phyloP scores from a whole-genome alignment of 306 rosid species.

The Ziziphus jujuba region DNA sequence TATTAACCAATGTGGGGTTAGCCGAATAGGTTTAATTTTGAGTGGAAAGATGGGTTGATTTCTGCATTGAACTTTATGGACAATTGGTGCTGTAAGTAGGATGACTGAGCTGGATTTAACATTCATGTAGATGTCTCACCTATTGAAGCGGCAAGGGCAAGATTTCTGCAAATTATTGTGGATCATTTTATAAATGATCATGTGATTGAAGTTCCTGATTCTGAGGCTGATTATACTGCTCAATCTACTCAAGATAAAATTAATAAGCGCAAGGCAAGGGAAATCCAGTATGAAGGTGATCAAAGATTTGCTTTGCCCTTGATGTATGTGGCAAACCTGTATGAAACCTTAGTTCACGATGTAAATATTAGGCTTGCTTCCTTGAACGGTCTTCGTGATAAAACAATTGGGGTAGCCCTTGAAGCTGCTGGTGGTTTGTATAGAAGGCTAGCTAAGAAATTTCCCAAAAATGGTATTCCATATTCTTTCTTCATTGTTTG shows the following conservation, averaged over 20 bases:
- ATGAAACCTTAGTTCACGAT: slow-evolving; percentile 72
- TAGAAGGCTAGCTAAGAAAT: slow-evolving; percentile 86
- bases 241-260: slow-evolving; percentile 69
- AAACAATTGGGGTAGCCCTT: slow-evolving; percentile 93
- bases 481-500: background rate
- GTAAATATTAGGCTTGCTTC: slow-evolving; percentile 82
- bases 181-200: slow-evolving; percentile 70
- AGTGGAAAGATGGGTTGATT: background rate
- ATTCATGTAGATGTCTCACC: slow-evolving; percentile 71
- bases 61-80: background rate
- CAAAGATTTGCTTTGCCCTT: slow-evolving; percentile 71
- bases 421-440: slow-evolving; percentile 99
- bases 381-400: slow-evolving; percentile 81
- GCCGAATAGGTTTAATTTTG: background rate
- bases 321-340: slow-evolving; percentile 98
- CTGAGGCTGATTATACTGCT: slow-evolving; percentile 53
- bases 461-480: slow-evolving; percentile 77
- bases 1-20: background rate
- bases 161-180: slow-evolving; percentile 78
- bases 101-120: slow-evolving; percentile 20
- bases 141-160: slow-evolving; percentile 77
- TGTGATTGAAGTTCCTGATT: slow-evolving; percentile 58
- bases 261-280: slow-evolving; percentile 75
- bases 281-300: slow-evolving; percentile 80
- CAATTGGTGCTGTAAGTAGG: slow-evolving; percentile 1